These are phyloP conservation scores for Bretschneidera sinensis DNA, from an alignment of 345 rosid species.

Conservation along the genomic window DNA sequence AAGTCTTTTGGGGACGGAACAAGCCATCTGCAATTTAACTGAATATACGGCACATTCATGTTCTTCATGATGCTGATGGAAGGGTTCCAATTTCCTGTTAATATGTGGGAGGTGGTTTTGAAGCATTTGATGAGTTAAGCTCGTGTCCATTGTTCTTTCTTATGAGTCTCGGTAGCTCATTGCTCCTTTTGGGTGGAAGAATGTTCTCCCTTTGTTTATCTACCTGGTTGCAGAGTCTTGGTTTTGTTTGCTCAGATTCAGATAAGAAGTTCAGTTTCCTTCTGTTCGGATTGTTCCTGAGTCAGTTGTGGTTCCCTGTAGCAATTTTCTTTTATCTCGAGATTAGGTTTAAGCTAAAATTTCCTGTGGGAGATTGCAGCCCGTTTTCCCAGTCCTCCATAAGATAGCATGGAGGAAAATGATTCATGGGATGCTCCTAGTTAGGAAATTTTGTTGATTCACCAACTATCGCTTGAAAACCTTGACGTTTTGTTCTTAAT, in stretches of 20 bases:
- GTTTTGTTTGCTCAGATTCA: neutral
- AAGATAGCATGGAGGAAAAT: neutral
- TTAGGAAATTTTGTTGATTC: neutral
- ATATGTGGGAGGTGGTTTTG: slow-evolving; percentile 20
- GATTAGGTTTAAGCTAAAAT: neutral
- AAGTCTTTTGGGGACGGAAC: slow-evolving; percentile 32
- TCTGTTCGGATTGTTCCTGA: neutral
- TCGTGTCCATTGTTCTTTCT: slow-evolving; percentile 14
- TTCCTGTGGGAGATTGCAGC: neutral
- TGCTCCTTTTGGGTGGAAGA: slow-evolving; percentile 10
- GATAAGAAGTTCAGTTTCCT: neutral
- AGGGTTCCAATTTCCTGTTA: slow-evolving; percentile 20
- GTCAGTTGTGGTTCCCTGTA: neutral
- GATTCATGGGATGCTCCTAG: neutral
- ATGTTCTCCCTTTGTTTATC: slow-evolving; percentile 7
- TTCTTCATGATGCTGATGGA: slow-evolving; percentile 22
- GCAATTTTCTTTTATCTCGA: neutral
- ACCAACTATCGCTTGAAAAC: neutral
- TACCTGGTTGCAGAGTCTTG: no score
- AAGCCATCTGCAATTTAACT: slow-evolving; percentile 24
- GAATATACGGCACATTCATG: slow-evolving; percentile 16
- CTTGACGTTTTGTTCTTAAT: neutral
- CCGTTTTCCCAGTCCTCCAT: neutral
- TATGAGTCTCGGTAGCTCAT: neutral
- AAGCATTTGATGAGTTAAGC: slow-evolving; percentile 28